These are phyloP conservation scores for Styphnolobium japonicum DNA, from an alignment of 306 rosid genomes.

Conservation along the genomic window DNA sequence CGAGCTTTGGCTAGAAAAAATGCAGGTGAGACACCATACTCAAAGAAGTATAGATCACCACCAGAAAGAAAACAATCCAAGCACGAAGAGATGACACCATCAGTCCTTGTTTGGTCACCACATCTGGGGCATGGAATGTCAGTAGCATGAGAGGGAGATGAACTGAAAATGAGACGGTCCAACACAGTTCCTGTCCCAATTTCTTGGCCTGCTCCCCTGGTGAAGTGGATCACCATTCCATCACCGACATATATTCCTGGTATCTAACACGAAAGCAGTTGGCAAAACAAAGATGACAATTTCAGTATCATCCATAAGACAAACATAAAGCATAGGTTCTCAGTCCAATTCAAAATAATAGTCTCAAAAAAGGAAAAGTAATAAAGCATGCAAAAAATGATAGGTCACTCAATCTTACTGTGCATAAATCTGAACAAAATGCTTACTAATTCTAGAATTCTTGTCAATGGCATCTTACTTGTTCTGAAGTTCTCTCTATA, in stretches of 20 bases:
- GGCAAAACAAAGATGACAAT: neutral
- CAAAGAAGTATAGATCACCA: conserved; percentile 52
- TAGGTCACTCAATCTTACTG: neutral
- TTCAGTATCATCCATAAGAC: neutral
- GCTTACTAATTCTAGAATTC: neutral
- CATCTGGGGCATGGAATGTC: conserved; percentile 57
- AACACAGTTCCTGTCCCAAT: conserved; percentile 40
- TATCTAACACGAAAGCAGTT: neutral
- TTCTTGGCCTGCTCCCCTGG: conserved; percentile 50
- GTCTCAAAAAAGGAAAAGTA: neutral
- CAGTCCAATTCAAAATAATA: neutral
- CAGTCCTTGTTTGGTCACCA: conserved; percentile 32
- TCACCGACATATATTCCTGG: conserved; percentile 72
- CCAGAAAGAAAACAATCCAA: conserved; percentile 63
- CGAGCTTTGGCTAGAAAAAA: conserved; percentile 59
- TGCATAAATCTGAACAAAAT: neutral
- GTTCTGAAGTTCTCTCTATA: neutral
- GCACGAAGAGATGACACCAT: conserved; percentile 64
- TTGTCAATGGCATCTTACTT: neutral
- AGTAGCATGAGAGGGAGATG: conserved; percentile 31
- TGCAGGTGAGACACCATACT: conserved; percentile 47
- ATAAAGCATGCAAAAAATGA: neutral
- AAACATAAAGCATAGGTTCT: neutral
- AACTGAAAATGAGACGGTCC: conserved; percentile 39
- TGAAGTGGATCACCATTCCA: conserved; percentile 76